Conservation (phyloP, 2,329 filamentous ascomycete genomes). For the Penicillium olsonii region DNA sequence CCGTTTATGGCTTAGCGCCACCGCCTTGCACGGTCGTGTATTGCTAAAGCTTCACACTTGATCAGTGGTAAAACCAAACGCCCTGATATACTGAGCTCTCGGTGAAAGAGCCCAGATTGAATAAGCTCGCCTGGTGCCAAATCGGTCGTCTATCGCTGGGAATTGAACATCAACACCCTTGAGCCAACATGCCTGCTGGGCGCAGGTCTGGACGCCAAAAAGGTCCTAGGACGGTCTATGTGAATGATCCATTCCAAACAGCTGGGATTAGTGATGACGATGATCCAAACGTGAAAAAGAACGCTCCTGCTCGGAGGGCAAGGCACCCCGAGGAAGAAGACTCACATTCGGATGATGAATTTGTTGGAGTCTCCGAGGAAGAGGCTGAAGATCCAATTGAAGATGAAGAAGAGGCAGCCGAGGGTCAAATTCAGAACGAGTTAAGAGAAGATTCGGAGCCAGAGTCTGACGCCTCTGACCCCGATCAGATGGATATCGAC, state of each 20-base stretch:
- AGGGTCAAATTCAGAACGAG: slow-evolving; percentile 20
- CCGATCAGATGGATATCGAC: slow-evolving; percentile 20
- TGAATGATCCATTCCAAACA: slow-evolving; percentile 37
- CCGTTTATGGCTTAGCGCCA: slow-evolving; percentile 1
- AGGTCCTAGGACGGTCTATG: slow-evolving; percentile 34
- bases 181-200: slow-evolving; percentile 25
- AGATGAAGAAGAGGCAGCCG: slow-evolving; percentile 21
- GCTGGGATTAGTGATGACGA: slow-evolving; percentile 36
- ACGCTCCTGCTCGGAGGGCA: slow-evolving; percentile 15
- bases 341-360: slow-evolving; percentile 39
- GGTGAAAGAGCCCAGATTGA: not conserved
- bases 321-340: slow-evolving; percentile 18
- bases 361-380: slow-evolving; percentile 24
- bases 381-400: slow-evolving; percentile 19
- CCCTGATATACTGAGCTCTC: not conserved
- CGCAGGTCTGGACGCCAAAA: slow-evolving; percentile 40
- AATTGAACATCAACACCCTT: not conserved
- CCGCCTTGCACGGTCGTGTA: slow-evolving; percentile 3
- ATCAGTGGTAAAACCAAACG: not conserved
- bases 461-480: slow-evolving; percentile 20
- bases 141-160: not conserved
- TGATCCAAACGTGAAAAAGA: slow-evolving; percentile 16
- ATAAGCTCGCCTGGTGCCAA: not conserved
- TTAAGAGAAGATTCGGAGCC: slow-evolving; percentile 19
- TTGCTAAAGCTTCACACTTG: slow-evolving; percentile 9